Conservation (phyloP, 208 protist species). For the Entamoeba dispar region DNA sequence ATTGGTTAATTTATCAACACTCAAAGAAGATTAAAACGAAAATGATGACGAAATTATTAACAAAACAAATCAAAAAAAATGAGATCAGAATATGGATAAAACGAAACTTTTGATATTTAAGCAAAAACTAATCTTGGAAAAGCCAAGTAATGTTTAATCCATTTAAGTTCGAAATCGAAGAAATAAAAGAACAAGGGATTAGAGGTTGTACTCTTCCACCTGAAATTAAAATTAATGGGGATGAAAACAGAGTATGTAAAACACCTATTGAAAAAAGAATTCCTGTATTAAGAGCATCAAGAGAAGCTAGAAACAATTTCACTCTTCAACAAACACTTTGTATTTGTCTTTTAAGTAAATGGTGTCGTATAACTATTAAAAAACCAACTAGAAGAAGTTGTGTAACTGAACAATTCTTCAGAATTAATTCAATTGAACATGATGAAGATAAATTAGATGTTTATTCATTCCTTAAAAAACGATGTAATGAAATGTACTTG, state of each 20-base stretch:
- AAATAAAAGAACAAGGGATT: no score
- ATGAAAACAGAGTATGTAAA: neutral
- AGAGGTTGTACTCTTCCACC: neutral
- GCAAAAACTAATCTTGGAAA: no score
- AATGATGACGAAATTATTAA: no score
- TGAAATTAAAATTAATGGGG: neutral
- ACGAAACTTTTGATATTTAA: no score
- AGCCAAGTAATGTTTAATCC: no score
- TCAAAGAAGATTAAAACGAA: no score
- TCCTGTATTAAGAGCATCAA: neutral
- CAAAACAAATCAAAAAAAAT: no score
- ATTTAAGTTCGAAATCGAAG: no score
- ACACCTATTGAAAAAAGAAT: neutral
- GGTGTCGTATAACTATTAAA: neutral
- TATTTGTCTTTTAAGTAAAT: neutral
- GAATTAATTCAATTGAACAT: neutral
- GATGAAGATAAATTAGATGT: neutral
- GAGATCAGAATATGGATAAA: no score
- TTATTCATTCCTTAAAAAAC: neutral
- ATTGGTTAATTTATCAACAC: no score
- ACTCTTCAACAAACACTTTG: neutral
- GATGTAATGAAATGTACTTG: neutral
- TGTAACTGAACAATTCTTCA: neutral
- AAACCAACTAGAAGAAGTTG: neutral
- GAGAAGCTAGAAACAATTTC: neutral